Evolutionary conservation across 2,329 filamentous ascomycete genomes (phyloP).

Genomic region (Endocalyx cinctus): DNA sequence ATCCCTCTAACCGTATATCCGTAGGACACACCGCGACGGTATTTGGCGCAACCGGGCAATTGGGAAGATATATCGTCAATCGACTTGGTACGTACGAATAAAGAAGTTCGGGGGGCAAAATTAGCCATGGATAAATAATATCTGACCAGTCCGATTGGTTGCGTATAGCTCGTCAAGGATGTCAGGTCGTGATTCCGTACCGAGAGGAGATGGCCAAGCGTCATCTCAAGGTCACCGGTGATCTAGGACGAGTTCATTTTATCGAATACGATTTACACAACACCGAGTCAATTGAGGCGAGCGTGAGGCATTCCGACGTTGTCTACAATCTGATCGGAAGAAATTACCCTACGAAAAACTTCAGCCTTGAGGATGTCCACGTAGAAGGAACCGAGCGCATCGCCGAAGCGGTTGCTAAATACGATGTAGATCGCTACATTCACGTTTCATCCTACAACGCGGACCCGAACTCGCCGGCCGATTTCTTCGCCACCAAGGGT

Average conservation of each 20-base stretch:
- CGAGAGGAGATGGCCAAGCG: constrained; percentile 98
- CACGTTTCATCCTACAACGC: constrained; percentile 96
- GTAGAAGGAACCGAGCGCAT: constrained; percentile 91
- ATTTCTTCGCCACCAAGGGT: constrained; percentile 91
- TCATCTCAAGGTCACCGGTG: constrained; percentile 92
- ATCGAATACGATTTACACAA: constrained; percentile 94
- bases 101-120: no score
- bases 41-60: constrained; percentile 93
- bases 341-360: constrained; percentile 98
- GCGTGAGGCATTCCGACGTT: constrained; percentile 92
- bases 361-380: constrained; percentile 86
- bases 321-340: constrained; percentile 96
- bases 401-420: constrained; percentile 90
- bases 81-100: constrained; percentile 58
- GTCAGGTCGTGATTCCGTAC: constrained; percentile 88
- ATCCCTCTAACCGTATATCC: no score
- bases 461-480: constrained; percentile 70
- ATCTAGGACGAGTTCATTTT: constrained; percentile 85
- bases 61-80: constrained; percentile 97
- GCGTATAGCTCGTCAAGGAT: constrained; percentile 87
- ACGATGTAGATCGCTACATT: constrained; percentile 94
- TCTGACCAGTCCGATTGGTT: no score
- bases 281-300: constrained; percentile 92
- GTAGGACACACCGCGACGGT: constrained; percentile 92
- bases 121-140: no score